phyloP scores from a whole-genome alignment of 2,329 filamentous ascomycete species.

The Phialophora expanda region DNA sequence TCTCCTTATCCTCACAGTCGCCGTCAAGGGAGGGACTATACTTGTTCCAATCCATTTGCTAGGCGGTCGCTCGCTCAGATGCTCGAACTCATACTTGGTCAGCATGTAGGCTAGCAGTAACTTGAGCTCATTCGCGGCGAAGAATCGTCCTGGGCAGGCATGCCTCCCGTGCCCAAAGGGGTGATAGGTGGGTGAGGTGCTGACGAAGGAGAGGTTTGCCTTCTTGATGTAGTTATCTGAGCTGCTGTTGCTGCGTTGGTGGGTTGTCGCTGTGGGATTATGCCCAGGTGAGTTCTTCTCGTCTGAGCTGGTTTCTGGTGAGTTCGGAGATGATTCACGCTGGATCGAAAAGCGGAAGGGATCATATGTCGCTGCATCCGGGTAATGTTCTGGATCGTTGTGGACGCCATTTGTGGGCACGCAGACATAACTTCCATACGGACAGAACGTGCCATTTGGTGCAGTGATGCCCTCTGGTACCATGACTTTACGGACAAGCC shows the following conservation, averaged over 20 bases:
- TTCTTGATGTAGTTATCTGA: constrained; percentile 39
- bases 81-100: constrained; percentile 43
- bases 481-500: constrained; percentile 39
- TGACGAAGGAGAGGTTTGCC: constrained; percentile 59
- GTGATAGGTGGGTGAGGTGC: constrained; percentile 58
- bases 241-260: constrained; percentile 6
- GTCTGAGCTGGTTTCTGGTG: neutral
- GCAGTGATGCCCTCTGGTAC: constrained; percentile 39
- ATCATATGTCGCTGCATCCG: constrained; percentile 53
- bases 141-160: constrained; percentile 46
- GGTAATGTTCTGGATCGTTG: constrained; percentile 55
- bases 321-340: constrained; percentile 49
- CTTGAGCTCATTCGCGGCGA: constrained; percentile 42
- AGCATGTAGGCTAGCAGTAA: constrained; percentile 41
- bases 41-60: constrained; percentile 28
- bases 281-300: constrained; percentile 1
- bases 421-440: constrained; percentile 52
- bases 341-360: constrained; percentile 57
- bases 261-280: neutral
- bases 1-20: constrained; percentile 31
- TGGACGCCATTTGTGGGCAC: constrained; percentile 55
- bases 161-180: constrained; percentile 65
- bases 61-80: constrained; percentile 18
- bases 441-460: constrained; percentile 54
- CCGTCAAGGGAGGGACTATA: constrained; percentile 31